These are phyloP conservation scores for Colletotrichum sp. DNA, from an alignment of 2,329 filamentous ascomycete species.

Conservation along the genomic window DNA sequence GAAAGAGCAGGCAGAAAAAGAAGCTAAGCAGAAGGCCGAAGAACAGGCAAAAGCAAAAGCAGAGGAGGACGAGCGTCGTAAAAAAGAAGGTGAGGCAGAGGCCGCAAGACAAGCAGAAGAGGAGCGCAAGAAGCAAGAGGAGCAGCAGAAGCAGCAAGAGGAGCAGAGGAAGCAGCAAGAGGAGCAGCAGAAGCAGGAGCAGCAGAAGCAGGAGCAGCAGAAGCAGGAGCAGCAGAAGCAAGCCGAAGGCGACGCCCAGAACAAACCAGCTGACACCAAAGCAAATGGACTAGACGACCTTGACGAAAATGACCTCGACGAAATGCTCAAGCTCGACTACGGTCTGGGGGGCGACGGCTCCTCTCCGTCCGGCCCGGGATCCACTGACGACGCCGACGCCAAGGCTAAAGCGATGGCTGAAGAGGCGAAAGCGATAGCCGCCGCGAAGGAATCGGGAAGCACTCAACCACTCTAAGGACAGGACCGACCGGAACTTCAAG, in stretches of 20 bases:
- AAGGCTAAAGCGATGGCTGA: slow-evolving; percentile 5
- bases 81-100: slow-evolving; percentile 5
- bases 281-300: background rate
- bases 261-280: background rate
- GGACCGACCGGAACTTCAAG: background rate
- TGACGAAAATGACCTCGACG: background rate
- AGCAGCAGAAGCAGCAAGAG: background rate
- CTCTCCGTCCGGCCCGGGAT: background rate
- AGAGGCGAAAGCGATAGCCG: background rate
- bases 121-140: background rate
- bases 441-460: background rate
- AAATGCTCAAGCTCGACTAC: background rate
- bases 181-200: background rate
- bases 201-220: background rate
- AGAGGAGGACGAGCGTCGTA: background rate
- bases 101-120: background rate
- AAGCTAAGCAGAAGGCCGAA: slow-evolving; percentile 10
- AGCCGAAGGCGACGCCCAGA: background rate
- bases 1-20: slow-evolving; percentile 15
- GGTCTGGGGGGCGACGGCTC: background rate
- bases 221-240: background rate
- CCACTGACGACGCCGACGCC: slow-evolving; percentile 4
- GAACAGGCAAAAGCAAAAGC: slow-evolving; percentile 1
- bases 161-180: background rate
- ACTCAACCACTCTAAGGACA: background rate